Evolutionary conservation across 164 flowering plant genomes (phyloP).

Genomic region (Echeveria elegans): DNA sequence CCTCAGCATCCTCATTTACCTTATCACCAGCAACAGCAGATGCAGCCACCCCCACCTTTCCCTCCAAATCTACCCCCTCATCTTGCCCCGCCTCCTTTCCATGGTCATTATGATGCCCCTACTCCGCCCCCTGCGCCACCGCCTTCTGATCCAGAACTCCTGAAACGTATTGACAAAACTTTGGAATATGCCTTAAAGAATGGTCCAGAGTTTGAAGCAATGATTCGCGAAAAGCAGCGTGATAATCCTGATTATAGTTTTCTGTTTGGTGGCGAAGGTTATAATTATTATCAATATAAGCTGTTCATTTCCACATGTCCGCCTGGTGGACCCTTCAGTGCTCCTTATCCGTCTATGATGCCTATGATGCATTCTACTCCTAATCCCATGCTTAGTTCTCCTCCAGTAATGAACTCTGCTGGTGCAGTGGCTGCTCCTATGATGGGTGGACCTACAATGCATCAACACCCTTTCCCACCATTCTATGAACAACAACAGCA

Average conservation of each 20-base stretch:
- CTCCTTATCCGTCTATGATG: slow-evolving; percentile 49
- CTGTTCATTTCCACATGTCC: slow-evolving; percentile 65
- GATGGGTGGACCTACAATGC: slow-evolving; percentile 48
- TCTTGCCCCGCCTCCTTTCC: slow-evolving; percentile 47
- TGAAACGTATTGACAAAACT: slow-evolving; percentile 85
- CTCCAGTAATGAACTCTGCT: slow-evolving; percentile 26
- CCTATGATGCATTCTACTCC: slow-evolving; percentile 68
- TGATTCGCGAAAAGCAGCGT: slow-evolving; percentile 88
- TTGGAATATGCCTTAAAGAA: slow-evolving; percentile 82
- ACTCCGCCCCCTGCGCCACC: slow-evolving; percentile 71
- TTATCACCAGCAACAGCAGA: slow-evolving; percentile 64
- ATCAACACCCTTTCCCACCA: slow-evolving; percentile 64
- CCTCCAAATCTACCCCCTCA: slow-evolving; percentile 66
- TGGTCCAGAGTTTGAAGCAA: slow-evolving; percentile 95
- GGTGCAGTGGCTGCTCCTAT: slow-evolving; percentile 25
- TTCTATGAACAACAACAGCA: slow-evolving; percentile 75
- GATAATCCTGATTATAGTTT: slow-evolving; percentile 87
- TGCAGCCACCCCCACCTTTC: slow-evolving; percentile 46
- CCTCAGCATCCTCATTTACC: slow-evolving; percentile 48
- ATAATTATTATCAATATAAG: slow-evolving; percentile 74
- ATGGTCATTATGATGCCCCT: slow-evolving; percentile 44
- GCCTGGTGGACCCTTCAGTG: slow-evolving; percentile 48
- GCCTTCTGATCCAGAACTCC: slow-evolving; percentile 89
- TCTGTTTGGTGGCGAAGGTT: slow-evolving; percentile 93
- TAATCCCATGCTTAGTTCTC: no score